Evolutionary conservation across 1,284 basidiomycete species (phyloP).

Genomic region (Puccinia horiana): DNA sequence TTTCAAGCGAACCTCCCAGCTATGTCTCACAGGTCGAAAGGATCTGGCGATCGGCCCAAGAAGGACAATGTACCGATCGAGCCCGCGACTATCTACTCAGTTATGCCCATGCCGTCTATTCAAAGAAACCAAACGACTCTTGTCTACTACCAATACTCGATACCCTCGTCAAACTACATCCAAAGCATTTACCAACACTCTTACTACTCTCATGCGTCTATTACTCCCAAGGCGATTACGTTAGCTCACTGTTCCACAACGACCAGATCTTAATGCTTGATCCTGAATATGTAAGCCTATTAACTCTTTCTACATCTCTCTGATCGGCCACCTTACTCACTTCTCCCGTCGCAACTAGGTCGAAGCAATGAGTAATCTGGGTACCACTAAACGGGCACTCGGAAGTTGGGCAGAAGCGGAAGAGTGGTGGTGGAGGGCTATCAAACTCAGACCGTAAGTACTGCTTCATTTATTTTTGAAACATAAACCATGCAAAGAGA

Average conservation of each 20-base stretch:
- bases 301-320: not conserved
- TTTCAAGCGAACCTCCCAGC: not conserved
- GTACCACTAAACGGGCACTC: conserved; percentile 62
- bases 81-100: conserved; percentile 46
- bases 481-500: no score
- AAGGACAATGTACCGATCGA: conserved; percentile 47
- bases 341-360: conserved; percentile 53
- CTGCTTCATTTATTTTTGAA: not conserved
- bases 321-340: not conserved
- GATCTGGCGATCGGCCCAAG: conserved; percentile 48
- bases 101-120: conserved; percentile 49
- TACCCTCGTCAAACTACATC: conserved; percentile 56
- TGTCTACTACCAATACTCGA: conserved; percentile 57
- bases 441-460: conserved; percentile 59
- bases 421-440: conserved; percentile 62
- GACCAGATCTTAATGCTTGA: conserved; percentile 52
- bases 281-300: conserved; percentile 59
- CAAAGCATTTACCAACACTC: conserved; percentile 58
- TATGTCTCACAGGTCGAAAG: conserved; percentile 37
- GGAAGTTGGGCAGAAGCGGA: conserved; percentile 60
- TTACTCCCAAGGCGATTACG: conserved; percentile 57
- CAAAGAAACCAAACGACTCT: conserved; percentile 41
- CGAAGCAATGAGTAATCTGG: conserved; percentile 65
- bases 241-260: conserved; percentile 47
- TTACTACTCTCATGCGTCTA: conserved; percentile 60